A percentile compares a stretch with the other conserved stretches of the same genome.
Evolutionary conservation across 129 eudicot species (phyloP).

Genomic region (Heracleum sosnowskyi): DNA sequence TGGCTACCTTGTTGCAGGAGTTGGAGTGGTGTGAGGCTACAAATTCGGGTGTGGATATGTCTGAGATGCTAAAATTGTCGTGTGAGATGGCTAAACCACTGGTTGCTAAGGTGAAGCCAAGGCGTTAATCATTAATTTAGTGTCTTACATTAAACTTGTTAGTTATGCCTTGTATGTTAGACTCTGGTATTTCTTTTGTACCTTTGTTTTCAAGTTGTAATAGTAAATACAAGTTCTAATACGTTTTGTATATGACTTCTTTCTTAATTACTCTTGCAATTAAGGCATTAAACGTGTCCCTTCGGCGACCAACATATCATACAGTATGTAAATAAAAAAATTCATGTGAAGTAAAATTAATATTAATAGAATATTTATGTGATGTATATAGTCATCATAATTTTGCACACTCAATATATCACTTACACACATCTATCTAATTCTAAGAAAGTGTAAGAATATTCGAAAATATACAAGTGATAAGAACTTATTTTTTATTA

Average conservation of each 20-base stretch:
- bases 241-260: neutral
- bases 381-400: too few species aligned
- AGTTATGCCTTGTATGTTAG: neutral
- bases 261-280: neutral
- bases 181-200: neutral
- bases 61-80: conserved; percentile 57
- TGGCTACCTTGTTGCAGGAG: conserved; percentile 64
- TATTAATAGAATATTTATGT: too few species aligned
- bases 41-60: conserved; percentile 31
- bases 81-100: conserved; percentile 88
- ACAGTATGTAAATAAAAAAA: too few species aligned
- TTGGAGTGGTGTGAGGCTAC: conserved; percentile 30
- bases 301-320: too few species aligned
- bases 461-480: too few species aligned
- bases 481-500: too few species aligned
- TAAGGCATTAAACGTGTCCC: too few species aligned
- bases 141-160: neutral
- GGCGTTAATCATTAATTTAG: neutral
- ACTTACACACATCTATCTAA: too few species aligned
- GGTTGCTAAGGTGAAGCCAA: neutral
- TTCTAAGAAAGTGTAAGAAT: too few species aligned
- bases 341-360: too few species aligned
- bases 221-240: neutral
- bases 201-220: neutral
- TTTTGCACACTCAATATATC: too few species aligned